Evolutionary conservation across 2,329 filamentous ascomycete genomes (phyloP).

Genomic region (Xylaria sp.): DNA sequence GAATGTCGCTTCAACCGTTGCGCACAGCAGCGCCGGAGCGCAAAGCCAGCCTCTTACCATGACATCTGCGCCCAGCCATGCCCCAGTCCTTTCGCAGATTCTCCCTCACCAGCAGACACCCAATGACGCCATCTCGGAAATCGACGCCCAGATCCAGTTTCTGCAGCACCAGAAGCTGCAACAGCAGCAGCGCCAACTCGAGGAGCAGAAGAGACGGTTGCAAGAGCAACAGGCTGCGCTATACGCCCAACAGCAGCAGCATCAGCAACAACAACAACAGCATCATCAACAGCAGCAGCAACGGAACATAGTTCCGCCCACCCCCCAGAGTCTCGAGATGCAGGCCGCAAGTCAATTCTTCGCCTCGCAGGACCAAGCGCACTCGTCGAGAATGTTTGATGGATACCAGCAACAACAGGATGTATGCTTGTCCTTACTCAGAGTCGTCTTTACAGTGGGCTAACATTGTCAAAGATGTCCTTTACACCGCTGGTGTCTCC

Average conservation of each 20-base stretch:
- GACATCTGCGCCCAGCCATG: slow-evolving; percentile 58
- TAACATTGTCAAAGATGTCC: slow-evolving; percentile 65
- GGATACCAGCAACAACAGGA: slow-evolving; percentile 76
- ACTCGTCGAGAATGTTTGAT: slow-evolving; percentile 73
- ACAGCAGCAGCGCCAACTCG: slow-evolving; percentile 67
- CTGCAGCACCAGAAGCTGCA: slow-evolving; percentile 72
- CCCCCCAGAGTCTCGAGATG: slow-evolving; percentile 83
- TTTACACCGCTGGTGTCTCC: slow-evolving; percentile 86
- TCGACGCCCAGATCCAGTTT: slow-evolving; percentile 74
- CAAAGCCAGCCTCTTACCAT: slow-evolving; percentile 62
- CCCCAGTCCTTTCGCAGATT: slow-evolving; percentile 59
- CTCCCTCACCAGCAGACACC: slow-evolving; percentile 59
- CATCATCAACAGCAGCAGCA: slow-evolving; percentile 55
- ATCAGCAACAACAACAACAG: slow-evolving; percentile 29
- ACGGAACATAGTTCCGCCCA: slow-evolving; percentile 75
- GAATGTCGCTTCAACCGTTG: slow-evolving; percentile 53
- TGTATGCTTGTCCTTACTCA: slow-evolving; percentile 54
- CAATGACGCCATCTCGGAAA: slow-evolving; percentile 65
- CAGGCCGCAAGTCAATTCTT: slow-evolving; percentile 72
- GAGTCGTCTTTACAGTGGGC: slow-evolving; percentile 39
- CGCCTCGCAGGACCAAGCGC: slow-evolving; percentile 63
- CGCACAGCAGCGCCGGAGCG: slow-evolving; percentile 53
- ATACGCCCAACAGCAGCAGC: slow-evolving; percentile 57
- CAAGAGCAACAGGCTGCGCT: slow-evolving; percentile 60
- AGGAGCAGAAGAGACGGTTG: slow-evolving; percentile 64